Conservation (phyloP, 2,329 filamentous ascomycete species). For the Calonectria hawksworthii region DNA sequence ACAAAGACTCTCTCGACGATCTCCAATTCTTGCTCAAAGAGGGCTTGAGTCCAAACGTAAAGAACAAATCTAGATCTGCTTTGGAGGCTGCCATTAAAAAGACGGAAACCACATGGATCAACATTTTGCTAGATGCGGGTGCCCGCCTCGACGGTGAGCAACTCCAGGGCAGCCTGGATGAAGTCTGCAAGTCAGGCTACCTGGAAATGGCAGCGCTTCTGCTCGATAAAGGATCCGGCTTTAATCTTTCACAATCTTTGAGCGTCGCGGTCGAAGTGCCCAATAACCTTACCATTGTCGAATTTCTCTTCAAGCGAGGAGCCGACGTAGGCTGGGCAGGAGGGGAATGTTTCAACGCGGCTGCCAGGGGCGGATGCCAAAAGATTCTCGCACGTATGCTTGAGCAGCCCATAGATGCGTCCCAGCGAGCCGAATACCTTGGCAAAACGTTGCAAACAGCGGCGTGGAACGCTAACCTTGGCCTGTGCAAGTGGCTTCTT, state of each 20-base stretch:
- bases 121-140: not conserved
- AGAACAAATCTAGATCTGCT: not conserved
- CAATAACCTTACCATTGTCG: not conserved
- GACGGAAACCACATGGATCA: not conserved
- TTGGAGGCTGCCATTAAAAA: not conserved
- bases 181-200: not conserved
- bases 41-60: not conserved
- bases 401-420: not conserved
- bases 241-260: not conserved
- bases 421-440: not conserved
- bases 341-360: not conserved
- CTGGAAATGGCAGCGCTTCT: not conserved
- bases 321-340: not conserved
- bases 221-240: not conserved
- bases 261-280: not conserved
- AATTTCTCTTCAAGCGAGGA: not conserved
- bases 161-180: not conserved
- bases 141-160: not conserved
- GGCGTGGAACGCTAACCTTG: not conserved
- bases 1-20: not conserved
- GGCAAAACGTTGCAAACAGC: not conserved
- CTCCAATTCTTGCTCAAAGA: not conserved
- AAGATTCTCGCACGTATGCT: not conserved
- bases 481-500: constrained; percentile 7
- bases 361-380: not conserved